Conservation (phyloP, 768 basidiomycete genomes). For the Naganishia vishniacii region DNA sequence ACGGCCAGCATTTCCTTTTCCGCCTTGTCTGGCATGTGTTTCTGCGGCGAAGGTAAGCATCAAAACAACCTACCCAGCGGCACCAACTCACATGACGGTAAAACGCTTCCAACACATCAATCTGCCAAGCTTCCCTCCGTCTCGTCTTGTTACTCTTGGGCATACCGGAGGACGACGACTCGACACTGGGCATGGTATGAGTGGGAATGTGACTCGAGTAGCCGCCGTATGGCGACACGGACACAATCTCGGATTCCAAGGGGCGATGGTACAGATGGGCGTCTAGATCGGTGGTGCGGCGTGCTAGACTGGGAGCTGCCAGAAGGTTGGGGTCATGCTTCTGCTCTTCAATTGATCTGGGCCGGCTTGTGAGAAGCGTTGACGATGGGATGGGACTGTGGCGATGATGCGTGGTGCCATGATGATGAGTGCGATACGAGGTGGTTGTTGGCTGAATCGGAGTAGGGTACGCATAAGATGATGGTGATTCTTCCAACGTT, state of each 20-base stretch:
- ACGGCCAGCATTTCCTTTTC: constrained; percentile 15
- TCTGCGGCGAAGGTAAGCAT: background rate
- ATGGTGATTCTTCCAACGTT: too few species aligned
- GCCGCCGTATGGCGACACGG: background rate
- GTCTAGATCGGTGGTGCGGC: constrained; percentile 8
- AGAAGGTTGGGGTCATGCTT: background rate
- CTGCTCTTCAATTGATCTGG: too few species aligned
- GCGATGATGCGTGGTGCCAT: too few species aligned
- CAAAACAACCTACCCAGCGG: background rate
- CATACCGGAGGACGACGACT: background rate
- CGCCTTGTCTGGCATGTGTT: constrained; percentile 16
- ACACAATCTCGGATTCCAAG: background rate
- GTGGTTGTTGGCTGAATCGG: too few species aligned
- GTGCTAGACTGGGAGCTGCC: background rate
- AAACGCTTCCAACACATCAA: constrained; percentile 16
- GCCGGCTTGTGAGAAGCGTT: too few species aligned
- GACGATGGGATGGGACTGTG: too few species aligned
- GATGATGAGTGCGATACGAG: too few species aligned
- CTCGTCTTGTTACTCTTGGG: constrained; percentile 2
- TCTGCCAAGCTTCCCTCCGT: constrained; percentile 16
- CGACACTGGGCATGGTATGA: background rate
- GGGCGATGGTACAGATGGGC: constrained; percentile 1
- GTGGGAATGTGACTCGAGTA: constrained; percentile 16
- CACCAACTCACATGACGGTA: constrained; percentile 2
- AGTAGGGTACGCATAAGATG: too few species aligned